Evolutionary conservation across 2,329 filamentous ascomycete genomes (phyloP).

Genomic region (Colletotrichum siamense): DNA sequence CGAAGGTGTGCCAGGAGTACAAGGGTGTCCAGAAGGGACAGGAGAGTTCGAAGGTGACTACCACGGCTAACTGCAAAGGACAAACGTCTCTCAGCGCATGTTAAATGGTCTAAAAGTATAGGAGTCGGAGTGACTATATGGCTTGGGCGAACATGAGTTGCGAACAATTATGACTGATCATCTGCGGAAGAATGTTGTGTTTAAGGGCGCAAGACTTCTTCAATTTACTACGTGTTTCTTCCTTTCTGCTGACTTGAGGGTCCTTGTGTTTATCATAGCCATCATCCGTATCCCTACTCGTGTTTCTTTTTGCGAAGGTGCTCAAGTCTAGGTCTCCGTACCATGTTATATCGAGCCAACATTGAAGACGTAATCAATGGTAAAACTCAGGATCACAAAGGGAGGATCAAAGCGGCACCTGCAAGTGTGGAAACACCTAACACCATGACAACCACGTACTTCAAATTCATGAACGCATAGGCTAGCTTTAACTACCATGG

Average conservation of each 20-base stretch:
- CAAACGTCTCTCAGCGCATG: background rate
- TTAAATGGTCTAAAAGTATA: background rate
- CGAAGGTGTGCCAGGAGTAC: slow-evolving; percentile 18
- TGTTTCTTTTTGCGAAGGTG: background rate
- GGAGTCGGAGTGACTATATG: background rate
- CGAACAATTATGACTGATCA: background rate
- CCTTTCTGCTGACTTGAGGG: background rate
- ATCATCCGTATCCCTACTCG: background rate
- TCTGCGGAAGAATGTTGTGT: background rate
- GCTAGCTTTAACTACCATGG: too few relatives aligned
- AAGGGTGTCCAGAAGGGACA: slow-evolving; percentile 8
- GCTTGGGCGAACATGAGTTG: background rate
- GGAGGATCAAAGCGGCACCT: background rate
- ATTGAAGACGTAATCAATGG: background rate
- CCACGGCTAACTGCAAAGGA: slow-evolving; percentile 10
- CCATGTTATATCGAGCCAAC: background rate
- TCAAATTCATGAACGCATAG: too few relatives aligned
- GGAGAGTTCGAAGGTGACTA: slow-evolving; percentile 7
- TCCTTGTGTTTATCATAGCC: background rate
- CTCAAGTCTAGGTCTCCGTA: background rate
- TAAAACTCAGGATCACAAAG: background rate
- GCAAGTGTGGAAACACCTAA: background rate
- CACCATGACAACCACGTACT: background rate
- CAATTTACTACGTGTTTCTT: background rate
- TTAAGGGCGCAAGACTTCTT: background rate